Conservation (phyloP, 2,329 filamentous ascomycete genomes). For the Teratosphaeria nubilosa region DNA sequence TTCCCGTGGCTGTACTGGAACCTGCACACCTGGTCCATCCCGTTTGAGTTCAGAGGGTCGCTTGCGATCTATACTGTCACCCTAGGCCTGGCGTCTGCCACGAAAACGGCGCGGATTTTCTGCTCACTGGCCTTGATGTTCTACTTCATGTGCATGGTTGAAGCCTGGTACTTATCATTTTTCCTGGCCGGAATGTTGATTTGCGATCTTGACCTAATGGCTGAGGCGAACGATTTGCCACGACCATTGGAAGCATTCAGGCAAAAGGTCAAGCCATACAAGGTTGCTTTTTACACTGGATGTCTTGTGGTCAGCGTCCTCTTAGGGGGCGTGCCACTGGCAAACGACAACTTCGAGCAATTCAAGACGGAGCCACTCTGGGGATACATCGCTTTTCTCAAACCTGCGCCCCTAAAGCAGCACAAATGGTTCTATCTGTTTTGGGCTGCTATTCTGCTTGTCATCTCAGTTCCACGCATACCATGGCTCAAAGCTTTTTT, state of each 20-base stretch:
- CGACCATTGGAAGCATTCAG: background rate
- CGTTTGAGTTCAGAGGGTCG: conserved; percentile 54
- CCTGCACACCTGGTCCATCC: conserved; percentile 47
- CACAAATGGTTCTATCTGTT: conserved; percentile 24
- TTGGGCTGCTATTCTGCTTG: conserved; percentile 45
- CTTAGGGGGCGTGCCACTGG: conserved; percentile 52
- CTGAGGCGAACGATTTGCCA: conserved; percentile 41
- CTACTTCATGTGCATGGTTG: conserved; percentile 36
- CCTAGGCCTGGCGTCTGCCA: conserved; percentile 46
- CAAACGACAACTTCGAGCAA: conserved; percentile 37
- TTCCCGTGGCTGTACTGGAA: conserved; percentile 19
- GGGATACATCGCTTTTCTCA: conserved; percentile 48
- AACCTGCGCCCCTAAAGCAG: conserved; percentile 24
- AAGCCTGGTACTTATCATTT: conserved; percentile 52
- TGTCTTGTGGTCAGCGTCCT: conserved; percentile 45
- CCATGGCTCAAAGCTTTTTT: conserved; percentile 49
- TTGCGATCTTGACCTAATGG: conserved; percentile 49
- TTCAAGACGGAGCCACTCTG: conserved; percentile 50
- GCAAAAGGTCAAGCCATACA: conserved; percentile 36
- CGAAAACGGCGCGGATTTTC: conserved; percentile 22
- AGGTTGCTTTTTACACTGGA: conserved; percentile 42
- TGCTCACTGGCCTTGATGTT: conserved; percentile 10
- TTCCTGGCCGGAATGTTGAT: conserved; percentile 51
- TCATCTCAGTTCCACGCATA: conserved; percentile 49
- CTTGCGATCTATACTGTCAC: conserved; percentile 40